Base-by-base conservation (phyloP, 2,329 filamentous ascomycete genomes). In the Calonectria pseudoturangicola region DNA sequence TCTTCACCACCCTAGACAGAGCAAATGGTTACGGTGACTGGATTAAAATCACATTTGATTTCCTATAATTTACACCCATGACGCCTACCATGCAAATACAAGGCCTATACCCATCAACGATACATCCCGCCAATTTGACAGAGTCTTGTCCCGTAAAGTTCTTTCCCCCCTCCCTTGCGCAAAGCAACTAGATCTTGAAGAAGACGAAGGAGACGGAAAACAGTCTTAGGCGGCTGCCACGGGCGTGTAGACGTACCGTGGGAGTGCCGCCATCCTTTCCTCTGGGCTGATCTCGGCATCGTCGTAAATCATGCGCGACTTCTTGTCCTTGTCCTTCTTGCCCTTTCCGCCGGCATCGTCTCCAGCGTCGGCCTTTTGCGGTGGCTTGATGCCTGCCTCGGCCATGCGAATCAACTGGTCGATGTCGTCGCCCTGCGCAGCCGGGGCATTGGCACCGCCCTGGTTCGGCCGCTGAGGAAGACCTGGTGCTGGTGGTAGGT, bases 251-350 rank as follows among this genome's bases (percentile, higher is more conserved):
- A 92, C 92, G 86, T 97, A 98, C 84, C 92, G 92, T 73, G 93
- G 88, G 86, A 97, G 86, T 81, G 87, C 86, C 33, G 95, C 93
- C 94, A 98, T 95, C 85, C 93, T 95, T 88, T 98, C 96, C 86
- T 98, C 96, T 2, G 95, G 94, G 80, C 94, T 97, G 80, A 92
- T 87, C 71, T 93, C 92, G 65, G 93, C 92, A 81, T 97, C 94
- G 74, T 92, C 92, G 86, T 97, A 98, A 36, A 98, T 88, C 90
- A 98, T 92, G 82, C 91, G 90, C 70, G 88, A 87, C 81, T 92
- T 93, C 81, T 92, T 90, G 77, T 91, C 90, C 83, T 92, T 93
- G 73, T 91, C 88, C 83, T 93, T 93, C 88, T 93, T 93, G 66
- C 45, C 66, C 21, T 91, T 91, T 86, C 92, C 93, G 82, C 93